A percentile compares a stretch with the other conserved stretches of the same genome.
These are phyloP conservation scores for Leishmania braziliensis DNA, from an alignment of 208 protist genomes.

Conservation along the genomic window DNA sequence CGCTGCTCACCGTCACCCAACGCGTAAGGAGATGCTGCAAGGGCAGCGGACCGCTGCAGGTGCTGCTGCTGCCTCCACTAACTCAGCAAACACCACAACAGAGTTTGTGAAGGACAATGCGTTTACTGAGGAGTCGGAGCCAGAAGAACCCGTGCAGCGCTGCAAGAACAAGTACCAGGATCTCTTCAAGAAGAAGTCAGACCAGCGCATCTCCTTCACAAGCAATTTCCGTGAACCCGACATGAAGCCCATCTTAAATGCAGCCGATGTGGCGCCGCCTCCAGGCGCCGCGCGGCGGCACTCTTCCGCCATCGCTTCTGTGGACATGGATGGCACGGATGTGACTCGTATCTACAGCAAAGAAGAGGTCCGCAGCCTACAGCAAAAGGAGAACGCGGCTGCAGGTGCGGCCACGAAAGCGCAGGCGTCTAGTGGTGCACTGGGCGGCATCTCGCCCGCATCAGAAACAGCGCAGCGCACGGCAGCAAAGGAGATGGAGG, in stretches of 20 bases:
- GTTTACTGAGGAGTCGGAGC: slow-evolving; percentile 2
- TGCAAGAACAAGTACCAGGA: slow-evolving; percentile 68
- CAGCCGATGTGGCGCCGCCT: slow-evolving; percentile 3
- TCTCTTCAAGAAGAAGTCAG: slow-evolving; percentile 46
- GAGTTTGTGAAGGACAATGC: not conserved
- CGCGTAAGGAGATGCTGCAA: slow-evolving; percentile 34
- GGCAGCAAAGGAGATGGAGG: not conserved
- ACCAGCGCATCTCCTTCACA: slow-evolving; percentile 56
- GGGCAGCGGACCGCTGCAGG: slow-evolving; percentile 28
- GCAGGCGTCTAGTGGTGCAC: slow-evolving; percentile 5
- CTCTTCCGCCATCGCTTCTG: not conserved
- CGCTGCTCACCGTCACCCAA: slow-evolving; percentile 47
- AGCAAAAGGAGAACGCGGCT: not conserved
- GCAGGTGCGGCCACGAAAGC: slow-evolving; percentile 8
- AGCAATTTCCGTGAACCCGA: slow-evolving; percentile 54
- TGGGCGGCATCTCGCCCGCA: slow-evolving; percentile 1
- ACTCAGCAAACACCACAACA: not conserved
- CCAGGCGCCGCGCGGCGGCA: not conserved
- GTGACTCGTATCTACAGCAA: slow-evolving; percentile 74
- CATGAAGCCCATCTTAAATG: slow-evolving; percentile 28
- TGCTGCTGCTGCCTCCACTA: not conserved
- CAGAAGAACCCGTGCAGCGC: slow-evolving; percentile 24
- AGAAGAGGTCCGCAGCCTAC: slow-evolving; percentile 56
- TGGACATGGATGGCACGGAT: slow-evolving; percentile 42
- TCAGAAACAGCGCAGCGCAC: slow-evolving; percentile 3